Conservation (phyloP, 2,329 filamentous ascomycete species). For the Coniochaeta sp. region DNA sequence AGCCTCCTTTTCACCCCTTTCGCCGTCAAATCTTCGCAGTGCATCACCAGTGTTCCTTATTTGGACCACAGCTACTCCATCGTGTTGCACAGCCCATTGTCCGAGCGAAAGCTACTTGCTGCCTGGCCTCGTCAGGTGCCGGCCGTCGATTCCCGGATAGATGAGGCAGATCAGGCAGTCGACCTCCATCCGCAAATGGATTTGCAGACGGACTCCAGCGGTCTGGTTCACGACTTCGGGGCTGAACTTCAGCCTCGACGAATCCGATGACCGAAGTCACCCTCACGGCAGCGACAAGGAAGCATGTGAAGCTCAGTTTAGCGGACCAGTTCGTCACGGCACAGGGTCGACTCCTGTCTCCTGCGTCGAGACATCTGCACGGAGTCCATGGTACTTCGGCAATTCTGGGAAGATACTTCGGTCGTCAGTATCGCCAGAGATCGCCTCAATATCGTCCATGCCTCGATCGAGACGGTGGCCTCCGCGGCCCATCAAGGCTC, state of each 20-base stretch:
- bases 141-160: slow-evolving; percentile 1
- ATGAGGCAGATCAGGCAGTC: slow-evolving; percentile 1
- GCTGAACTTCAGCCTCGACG: not conserved
- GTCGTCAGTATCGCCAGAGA: not conserved
- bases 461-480: not conserved
- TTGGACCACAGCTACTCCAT: too few relatives aligned
- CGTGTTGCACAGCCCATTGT: not conserved
- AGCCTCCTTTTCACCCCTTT: not conserved
- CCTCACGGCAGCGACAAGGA: not conserved
- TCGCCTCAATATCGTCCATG: not conserved
- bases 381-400: not conserved
- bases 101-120: not conserved
- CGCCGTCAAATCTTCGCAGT: not conserved
- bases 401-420: not conserved
- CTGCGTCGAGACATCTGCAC: not conserved
- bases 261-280: not conserved
- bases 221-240: not conserved
- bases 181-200: not conserved
- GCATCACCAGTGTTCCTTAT: not conserved
- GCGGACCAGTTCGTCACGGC: too few relatives aligned
- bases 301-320: slow-evolving; percentile 1
- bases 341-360: not conserved
- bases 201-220: not conserved
- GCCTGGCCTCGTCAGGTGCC: not conserved
- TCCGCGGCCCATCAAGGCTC: too few relatives aligned